Evolutionary conservation across 495 filamentous ascomycete species (phyloP), one percentile per base, ranked within the genome.

Genomic region (Aspergillus sclerotioniger): DNA sequence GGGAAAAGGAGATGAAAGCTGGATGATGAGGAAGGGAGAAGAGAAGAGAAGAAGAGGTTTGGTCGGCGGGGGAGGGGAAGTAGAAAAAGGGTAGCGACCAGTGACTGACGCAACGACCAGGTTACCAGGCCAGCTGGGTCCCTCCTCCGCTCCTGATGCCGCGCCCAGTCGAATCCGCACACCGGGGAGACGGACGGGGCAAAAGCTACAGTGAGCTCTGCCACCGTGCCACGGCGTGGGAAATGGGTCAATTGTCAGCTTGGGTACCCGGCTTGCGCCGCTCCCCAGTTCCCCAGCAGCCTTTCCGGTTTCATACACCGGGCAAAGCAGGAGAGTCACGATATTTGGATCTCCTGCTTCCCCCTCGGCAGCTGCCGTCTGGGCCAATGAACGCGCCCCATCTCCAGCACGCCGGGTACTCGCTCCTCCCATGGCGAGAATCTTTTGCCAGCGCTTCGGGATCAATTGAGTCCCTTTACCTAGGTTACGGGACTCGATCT

Each of bases 301-400:
- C 64, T 76, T 76, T 77, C 76, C 74, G 73, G 72, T 79, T 77
- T 77, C 74, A 76, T 73, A 76, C 73, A 77, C 76, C 76, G 76
- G 76, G 73, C 67, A 76, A 77, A 76, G 67, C 76, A 79, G 76
- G 76, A 76, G 70, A 65, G 28, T 65, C 68, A 77, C 72, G 71
- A 74, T 77, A 75, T 77, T 68, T 70, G 53, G 51, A 19, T 5
- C 29, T 55, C 49, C 16, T 43, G 20, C 51, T 60, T 60, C 54
- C 64, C 66, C 68, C 70, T 73, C 72, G 66, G 63, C 65, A 71
- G 59, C 67, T 73, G 56, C 67, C 68, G 60, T 59, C 32, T 57
- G 59, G 55, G 53, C 74, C 74, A 77, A 77, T 77, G 21, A 66
- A 63, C 58, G 48, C 41, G 13, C 50, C 7, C 2, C n/a, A 48